Evolutionary conservation across 2,329 filamentous ascomycete genomes (phyloP), one percentile per base, ranked within the genome.

Genomic region (Amesomyces nigricolor): DNA sequence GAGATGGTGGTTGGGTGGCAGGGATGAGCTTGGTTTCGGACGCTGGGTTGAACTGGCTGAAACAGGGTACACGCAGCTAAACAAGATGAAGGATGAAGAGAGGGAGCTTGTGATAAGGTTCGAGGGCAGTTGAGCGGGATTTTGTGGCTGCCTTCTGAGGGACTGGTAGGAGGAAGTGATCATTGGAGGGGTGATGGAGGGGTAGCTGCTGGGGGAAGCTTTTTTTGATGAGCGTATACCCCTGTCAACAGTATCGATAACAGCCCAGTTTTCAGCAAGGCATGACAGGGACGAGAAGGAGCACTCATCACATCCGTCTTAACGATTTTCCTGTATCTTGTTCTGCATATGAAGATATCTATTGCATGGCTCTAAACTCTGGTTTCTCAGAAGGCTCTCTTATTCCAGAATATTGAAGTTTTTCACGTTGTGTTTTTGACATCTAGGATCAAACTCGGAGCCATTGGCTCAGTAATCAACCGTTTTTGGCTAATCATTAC

Each of bases 111-210:
- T 6, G 29, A 44, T 29, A 6, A 16, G 16, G 16, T 37, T 38
- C 40, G n/a, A 13, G 13, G 35, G n/a, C 45, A 35, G 30, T 49
- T 43, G 39, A 52, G 52, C 48, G 51, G 47, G 51, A 51, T 43
- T 52, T 53, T 55, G 48, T 53, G 39, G 32, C 26, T 22, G 42
- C 14, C 37, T 19, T 29, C 13, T 32, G 35, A 35, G 32, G 32
- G 9, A 5, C 32, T 35, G 32, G 32, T 26, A 26, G 32, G 32
- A 35, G 32, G 32, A 13, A 35, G 32, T 5, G 11, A 35, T 35
- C 32, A 40, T 45, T 48, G 42, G 51, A 51, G 51, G 47, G 56
- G 51, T 43, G n/a, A 54, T 58, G 56, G 55, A 54, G 56, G 56
- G 56, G 51, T 45, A 38, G 32, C 32, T 35, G 32, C 32, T 35